phyloP scores from a whole-genome alignment of 192 early-diverging fungal genomes.

The Podochytrium sp. region DNA sequence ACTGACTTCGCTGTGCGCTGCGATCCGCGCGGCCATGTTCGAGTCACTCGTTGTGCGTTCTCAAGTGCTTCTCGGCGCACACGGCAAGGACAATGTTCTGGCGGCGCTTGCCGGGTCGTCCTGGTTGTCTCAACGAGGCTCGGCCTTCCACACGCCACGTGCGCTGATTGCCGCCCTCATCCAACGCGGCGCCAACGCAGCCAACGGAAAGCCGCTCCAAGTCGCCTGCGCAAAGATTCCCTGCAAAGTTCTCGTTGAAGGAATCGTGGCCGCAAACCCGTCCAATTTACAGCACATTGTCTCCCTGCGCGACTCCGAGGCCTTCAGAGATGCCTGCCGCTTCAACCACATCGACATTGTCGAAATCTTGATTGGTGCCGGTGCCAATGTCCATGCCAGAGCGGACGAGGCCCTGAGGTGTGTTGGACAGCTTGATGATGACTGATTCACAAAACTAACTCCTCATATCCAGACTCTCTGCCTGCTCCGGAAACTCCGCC shows the following conservation, averaged over 20 bases:
- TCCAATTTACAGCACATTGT: neutral
- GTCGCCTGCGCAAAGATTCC: neutral
- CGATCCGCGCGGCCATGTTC: neutral
- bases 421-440: neutral
- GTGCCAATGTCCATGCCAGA: neutral
- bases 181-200: neutral
- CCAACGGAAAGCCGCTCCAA: neutral
- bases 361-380: neutral
- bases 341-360: neutral
- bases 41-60: neutral
- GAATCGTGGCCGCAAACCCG: neutral
- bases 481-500: neutral
- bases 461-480: neutral
- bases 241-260: neutral
- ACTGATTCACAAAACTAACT: neutral
- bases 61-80: neutral
- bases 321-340: slow-evolving; percentile 15
- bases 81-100: neutral
- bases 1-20: neutral
- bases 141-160: too few species aligned
- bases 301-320: neutral
- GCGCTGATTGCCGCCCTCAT: neutral
- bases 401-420: slow-evolving; percentile 23
- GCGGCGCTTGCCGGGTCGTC: neutral
- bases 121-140: too few species aligned